Conservation (phyloP, 1,139 yeast genomes). For the Sugiyamaella japonica region DNA sequence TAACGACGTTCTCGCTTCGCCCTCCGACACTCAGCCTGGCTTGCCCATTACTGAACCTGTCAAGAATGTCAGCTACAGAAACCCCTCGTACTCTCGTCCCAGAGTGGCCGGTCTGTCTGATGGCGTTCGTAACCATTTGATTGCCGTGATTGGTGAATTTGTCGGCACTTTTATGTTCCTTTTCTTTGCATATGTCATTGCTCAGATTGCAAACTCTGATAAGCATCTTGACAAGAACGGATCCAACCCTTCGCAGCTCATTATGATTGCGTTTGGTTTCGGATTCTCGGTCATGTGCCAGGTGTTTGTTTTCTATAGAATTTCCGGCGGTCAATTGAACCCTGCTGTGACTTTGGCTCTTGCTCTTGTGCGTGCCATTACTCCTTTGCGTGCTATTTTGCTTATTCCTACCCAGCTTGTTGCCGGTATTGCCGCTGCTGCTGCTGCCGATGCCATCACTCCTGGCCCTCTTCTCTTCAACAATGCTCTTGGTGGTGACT, state of each 20-base stretch:
- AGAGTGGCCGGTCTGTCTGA: constrained; percentile 43
- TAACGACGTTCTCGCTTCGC: constrained; percentile 20
- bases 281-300: constrained; percentile 82
- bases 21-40: constrained; percentile 17
- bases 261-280: constrained; percentile 84
- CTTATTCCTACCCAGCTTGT: constrained; percentile 69
- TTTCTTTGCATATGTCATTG: constrained; percentile 80
- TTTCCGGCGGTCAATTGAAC: constrained; percentile 88
- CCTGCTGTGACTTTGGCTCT: constrained; percentile 84
- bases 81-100: constrained; percentile 12
- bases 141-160: constrained; percentile 67
- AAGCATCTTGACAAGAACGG: constrained; percentile 34
- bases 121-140: constrained; percentile 50
- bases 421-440: constrained; percentile 93
- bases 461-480: constrained; percentile 78
- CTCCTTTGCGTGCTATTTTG: constrained; percentile 68
- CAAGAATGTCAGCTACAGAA: constrained; percentile 14
- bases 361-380: constrained; percentile 67
- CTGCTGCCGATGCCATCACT: constrained; percentile 83
- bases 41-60: constrained; percentile 22
- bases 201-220: constrained; percentile 71
- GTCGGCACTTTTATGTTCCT: constrained; percentile 84
- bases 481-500: constrained; percentile 70
- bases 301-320: constrained; percentile 71
- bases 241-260: constrained; percentile 66